These are phyloP conservation scores for Yamadazyma sp. DNA, from an alignment of 1,139 yeast species.

Conservation along the genomic window DNA sequence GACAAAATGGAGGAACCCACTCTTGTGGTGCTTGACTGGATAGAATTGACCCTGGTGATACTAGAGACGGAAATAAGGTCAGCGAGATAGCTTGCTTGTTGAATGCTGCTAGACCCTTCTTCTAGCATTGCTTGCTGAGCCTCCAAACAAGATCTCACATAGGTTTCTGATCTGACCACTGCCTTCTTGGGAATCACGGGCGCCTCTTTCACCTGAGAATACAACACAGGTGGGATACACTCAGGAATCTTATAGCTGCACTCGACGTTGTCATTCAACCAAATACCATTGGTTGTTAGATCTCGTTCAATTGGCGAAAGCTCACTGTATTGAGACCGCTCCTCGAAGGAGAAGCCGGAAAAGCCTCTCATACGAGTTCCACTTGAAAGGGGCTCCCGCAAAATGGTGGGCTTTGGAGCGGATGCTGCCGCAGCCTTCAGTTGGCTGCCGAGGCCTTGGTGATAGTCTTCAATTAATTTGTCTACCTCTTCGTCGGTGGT, in stretches of 20 bases:
- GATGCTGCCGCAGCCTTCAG: too few species aligned
- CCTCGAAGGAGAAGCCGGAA: not conserved
- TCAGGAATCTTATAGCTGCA: not conserved
- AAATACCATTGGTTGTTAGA: not conserved
- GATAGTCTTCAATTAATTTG: not conserved
- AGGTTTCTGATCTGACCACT: not conserved
- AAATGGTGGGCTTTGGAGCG: not conserved
- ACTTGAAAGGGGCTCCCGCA: not conserved
- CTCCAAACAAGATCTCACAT: not conserved
- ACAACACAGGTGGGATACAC: constrained; percentile 1
- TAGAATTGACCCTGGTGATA: not conserved
- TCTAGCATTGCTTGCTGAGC: not conserved
- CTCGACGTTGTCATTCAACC: not conserved
- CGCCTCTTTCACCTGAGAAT: not conserved
- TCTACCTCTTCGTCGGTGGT: not conserved
- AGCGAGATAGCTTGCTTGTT: too few species aligned
- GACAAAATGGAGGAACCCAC: constrained; percentile 4
- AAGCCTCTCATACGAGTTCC: not conserved
- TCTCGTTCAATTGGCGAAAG: not conserved
- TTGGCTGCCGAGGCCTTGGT: too few species aligned
- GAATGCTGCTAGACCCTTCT: too few species aligned
- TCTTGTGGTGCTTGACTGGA: constrained; percentile 1
- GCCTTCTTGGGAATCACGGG: not conserved
- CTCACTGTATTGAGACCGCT: not conserved
- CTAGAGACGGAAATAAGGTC: too few species aligned